phyloP scores from a whole-genome alignment of 2,329 filamentous ascomycete species.

The Aspergillus sp. region DNA sequence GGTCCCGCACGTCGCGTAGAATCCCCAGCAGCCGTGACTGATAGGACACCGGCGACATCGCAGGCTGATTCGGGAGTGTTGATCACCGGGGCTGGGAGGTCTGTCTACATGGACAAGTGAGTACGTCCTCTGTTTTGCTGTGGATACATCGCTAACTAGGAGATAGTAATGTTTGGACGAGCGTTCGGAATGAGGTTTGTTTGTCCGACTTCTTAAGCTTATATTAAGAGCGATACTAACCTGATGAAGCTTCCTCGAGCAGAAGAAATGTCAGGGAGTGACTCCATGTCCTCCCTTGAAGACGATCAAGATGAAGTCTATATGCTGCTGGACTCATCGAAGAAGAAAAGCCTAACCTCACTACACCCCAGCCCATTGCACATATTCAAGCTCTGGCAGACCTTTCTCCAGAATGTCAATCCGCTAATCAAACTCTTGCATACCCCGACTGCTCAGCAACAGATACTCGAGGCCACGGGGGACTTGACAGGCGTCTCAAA shows the following conservation, averaged over 20 bases:
- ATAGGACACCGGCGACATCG: not conserved
- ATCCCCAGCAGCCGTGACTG: not conserved
- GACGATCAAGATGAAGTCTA: not conserved
- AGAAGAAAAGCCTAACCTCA: slow-evolving; percentile 1
- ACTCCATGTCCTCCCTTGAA: not conserved
- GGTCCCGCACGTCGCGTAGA: not conserved
- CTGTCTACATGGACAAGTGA: slow-evolving; percentile 7
- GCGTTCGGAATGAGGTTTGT: slow-evolving; percentile 7
- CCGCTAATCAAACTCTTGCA: slow-evolving; percentile 68
- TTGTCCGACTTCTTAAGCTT: not conserved
- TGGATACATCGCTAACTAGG: not conserved
- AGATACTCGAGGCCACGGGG: slow-evolving; percentile 61
- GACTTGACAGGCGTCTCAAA: slow-evolving; percentile 55
- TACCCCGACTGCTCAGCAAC: slow-evolving; percentile 61
- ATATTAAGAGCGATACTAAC: not conserved
- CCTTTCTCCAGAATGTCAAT: slow-evolving; percentile 68
- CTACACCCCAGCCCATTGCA: slow-evolving; percentile 22
- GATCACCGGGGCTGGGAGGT: slow-evolving; percentile 5
- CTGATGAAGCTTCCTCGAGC: not conserved
- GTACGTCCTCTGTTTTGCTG: not conserved
- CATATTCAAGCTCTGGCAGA: slow-evolving; percentile 57
- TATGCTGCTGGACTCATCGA: not conserved
- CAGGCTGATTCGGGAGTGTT: not conserved
- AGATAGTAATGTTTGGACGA: slow-evolving; percentile 7
- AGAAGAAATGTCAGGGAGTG: not conserved